phyloP scores from a whole-genome alignment of 495 filamentous ascomycete genomes.

The Penicillium argentinense region DNA sequence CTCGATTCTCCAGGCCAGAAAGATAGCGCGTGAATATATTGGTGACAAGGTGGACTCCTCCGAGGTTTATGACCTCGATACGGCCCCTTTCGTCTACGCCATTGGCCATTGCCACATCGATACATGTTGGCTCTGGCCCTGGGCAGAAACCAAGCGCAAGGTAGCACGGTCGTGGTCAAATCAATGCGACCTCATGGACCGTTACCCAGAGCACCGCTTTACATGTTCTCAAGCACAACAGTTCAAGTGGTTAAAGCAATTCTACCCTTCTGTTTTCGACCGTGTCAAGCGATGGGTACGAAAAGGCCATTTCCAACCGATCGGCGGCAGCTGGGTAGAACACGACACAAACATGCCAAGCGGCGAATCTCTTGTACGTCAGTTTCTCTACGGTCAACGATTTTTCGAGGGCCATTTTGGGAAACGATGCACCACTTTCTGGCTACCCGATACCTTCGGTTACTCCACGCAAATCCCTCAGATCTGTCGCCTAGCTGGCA shows the following conservation, averaged over 20 bases:
- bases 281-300: constrained; percentile 89
- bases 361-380: constrained; percentile 91
- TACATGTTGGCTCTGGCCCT: constrained; percentile 98
- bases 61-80: constrained; percentile 77
- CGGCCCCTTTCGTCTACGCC: constrained; percentile 73
- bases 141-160: constrained; percentile 98
- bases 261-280: constrained; percentile 85
- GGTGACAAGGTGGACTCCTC: constrained; percentile 77
- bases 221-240: constrained; percentile 92
- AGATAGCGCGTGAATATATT: constrained; percentile 79
- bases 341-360: constrained; percentile 97
- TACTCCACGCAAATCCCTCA: constrained; percentile 95
- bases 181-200: constrained; percentile 90
- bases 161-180: constrained; percentile 94
- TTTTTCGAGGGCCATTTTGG: constrained; percentile 95
- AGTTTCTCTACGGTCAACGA: constrained; percentile 91
- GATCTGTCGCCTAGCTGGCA: constrained; percentile 85
- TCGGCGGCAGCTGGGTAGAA: constrained; percentile 98
- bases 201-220: constrained; percentile 93
- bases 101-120: constrained; percentile 98
- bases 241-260: constrained; percentile 92
- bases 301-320: constrained; percentile 86
- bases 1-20: constrained; percentile 72
- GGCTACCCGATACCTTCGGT: constrained; percentile 97
- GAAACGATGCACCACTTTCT: constrained; percentile 85